Conservation (phyloP, 2,329 filamentous ascomycete species). For the Cadophora luteo-olivacea region DNA sequence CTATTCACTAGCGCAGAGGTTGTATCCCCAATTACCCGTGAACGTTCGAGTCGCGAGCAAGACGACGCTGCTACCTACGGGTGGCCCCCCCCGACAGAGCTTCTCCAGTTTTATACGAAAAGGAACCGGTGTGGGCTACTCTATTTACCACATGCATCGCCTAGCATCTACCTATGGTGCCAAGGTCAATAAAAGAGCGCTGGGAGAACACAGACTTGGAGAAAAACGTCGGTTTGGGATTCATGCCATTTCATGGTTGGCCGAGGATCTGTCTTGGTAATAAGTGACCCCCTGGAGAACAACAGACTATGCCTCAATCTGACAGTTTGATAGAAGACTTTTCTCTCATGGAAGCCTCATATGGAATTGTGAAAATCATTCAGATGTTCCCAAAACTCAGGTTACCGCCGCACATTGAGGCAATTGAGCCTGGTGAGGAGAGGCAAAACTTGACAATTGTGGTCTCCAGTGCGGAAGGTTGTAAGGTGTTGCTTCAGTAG, state of each 20-base stretch:
- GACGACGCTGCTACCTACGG: not conserved
- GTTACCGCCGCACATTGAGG: not conserved
- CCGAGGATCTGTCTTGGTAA: not conserved
- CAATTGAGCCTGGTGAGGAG: not conserved
- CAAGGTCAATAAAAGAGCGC: not conserved
- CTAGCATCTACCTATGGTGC: not conserved
- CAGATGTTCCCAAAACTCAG: not conserved
- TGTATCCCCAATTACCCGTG: not conserved
- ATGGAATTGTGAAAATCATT: not conserved
- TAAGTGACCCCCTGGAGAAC: not conserved
- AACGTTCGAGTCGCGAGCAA: not conserved
- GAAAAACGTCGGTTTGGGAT: not conserved
- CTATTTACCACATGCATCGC: not conserved
- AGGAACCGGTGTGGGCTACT: not conserved
- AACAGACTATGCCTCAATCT: not conserved
- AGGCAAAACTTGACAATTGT: not conserved
- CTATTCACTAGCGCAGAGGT: not conserved
- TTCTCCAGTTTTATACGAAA: not conserved
- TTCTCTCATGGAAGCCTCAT: not conserved
- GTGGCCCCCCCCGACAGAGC: not conserved
- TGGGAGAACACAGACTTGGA: not conserved
- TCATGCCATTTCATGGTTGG: not conserved
- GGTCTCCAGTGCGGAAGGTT: not conserved
- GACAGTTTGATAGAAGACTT: not conserved
- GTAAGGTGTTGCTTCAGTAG: too few relatives aligned